A percentile compares a stretch with the other conserved stretches of the same genome.
Conservation (phyloP, 208 protist species). For the Angomonas desouzai region DNA sequence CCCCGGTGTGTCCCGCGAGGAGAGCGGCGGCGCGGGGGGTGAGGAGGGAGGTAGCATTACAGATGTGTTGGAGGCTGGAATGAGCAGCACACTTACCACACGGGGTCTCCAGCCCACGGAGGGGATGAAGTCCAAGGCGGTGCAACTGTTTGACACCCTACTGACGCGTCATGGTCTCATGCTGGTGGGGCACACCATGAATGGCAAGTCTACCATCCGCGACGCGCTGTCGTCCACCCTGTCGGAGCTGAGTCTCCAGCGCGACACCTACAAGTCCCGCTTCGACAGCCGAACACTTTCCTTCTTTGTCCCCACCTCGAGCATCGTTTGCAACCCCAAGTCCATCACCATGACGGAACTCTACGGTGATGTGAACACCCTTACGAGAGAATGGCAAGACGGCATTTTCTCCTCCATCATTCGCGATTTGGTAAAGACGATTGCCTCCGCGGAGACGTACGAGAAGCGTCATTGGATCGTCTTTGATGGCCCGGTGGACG, state of each 20-base stretch:
- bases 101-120: conserved; percentile 65
- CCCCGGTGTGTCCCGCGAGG: conserved; percentile 45
- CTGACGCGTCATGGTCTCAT: conserved; percentile 90
- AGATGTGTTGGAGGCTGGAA: conserved; percentile 36
- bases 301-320: conserved; percentile 61
- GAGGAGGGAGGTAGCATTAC: conserved; percentile 30
- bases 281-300: conserved; percentile 50
- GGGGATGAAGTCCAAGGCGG: conserved; percentile 72
- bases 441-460: conserved; percentile 11
- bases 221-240: conserved; percentile 70
- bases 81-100: conserved; percentile 32
- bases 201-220: conserved; percentile 90
- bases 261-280: conserved; percentile 9
- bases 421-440: conserved; percentile 72
- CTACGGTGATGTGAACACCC: conserved; percentile 93
- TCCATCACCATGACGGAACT: conserved; percentile 94
- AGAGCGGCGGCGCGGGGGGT: not conserved
- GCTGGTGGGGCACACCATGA: conserved; percentile 94
- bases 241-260: conserved; percentile 35
- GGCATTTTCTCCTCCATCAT: conserved; percentile 92
- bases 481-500: conserved; percentile 98
- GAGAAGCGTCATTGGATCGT: conserved; percentile 92
- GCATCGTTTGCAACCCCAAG: conserved; percentile 91
- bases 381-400: conserved; percentile 96
- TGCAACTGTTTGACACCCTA: conserved; percentile 94